A percentile compares a stretch with the other conserved stretches of the same genome.
These are phyloP conservation scores for Populus alba DNA, from an alignment of 345 rosid species.

Conservation along the genomic window DNA sequence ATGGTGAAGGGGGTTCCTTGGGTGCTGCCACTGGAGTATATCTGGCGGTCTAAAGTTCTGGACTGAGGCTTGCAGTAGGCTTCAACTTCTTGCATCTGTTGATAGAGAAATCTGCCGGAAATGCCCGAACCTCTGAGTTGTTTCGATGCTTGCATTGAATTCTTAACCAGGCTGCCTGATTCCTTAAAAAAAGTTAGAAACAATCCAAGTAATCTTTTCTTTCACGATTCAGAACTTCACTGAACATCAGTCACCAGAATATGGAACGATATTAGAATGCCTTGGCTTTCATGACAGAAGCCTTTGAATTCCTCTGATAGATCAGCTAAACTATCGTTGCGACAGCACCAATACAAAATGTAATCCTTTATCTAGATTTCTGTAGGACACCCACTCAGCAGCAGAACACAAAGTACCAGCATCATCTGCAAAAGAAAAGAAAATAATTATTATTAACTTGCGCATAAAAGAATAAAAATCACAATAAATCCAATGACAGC, in stretches of 20 bases:
- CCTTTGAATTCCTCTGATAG: background rate
- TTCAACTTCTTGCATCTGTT: slow-evolving; percentile 40
- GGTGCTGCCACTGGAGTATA: slow-evolving; percentile 27
- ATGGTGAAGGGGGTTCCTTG: slow-evolving; percentile 27
- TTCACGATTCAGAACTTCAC: background rate
- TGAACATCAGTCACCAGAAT: background rate
- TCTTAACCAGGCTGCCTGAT: background rate
- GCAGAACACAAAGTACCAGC: background rate
- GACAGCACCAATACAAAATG: background rate
- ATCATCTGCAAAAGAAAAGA: slow-evolving; percentile 19
- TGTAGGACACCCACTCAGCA: background rate
- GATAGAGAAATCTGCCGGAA: slow-evolving; percentile 42
- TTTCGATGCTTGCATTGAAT: slow-evolving; percentile 39
- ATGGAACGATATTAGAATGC: background rate
- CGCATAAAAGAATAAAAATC: background rate
- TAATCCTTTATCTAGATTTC: background rate
- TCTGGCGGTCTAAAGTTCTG: slow-evolving; percentile 33
- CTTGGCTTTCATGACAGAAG: background rate
- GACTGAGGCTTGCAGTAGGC: slow-evolving; percentile 41
- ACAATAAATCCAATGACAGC: background rate
- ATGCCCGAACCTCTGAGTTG: slow-evolving; percentile 33
- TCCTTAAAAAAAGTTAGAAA: background rate
- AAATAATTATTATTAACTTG: background rate
- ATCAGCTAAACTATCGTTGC: background rate
- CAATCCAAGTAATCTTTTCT: background rate